A percentile compares a stretch with the other conserved stretches of the same genome.
phyloP scores from a whole-genome alignment of 768 basidiomycete genomes.

The Tylopilus subfusipes region DNA sequence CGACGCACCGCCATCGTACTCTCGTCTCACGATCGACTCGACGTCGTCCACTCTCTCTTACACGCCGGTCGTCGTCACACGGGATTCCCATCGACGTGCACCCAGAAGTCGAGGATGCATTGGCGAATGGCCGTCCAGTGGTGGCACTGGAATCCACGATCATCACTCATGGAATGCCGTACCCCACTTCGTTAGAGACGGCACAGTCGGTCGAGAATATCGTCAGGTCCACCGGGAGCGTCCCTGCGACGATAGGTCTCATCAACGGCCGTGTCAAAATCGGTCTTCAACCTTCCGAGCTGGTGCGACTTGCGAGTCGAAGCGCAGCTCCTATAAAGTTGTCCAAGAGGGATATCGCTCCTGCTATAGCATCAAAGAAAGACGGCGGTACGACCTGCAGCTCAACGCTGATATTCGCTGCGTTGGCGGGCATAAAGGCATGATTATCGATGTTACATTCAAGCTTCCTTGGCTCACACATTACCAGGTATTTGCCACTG shows the following conservation, averaged over 20 bases:
- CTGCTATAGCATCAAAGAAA: constrained; percentile 60
- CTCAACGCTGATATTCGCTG: constrained; percentile 69
- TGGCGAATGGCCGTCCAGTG: constrained; percentile 59
- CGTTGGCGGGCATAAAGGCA: constrained; percentile 84
- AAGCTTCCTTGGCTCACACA: constrained; percentile 2
- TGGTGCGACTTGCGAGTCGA: constrained; percentile 64
- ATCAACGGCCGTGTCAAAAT: constrained; percentile 83
- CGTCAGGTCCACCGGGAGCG: constrained; percentile 69
- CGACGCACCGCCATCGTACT: constrained; percentile 1
- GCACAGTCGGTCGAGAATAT: constrained; percentile 69
- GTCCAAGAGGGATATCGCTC: constrained; percentile 76
- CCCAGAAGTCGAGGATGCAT: constrained; percentile 81
- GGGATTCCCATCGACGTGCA: constrained; percentile 58
- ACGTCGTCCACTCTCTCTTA: constrained; percentile 2
- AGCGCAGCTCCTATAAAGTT: constrained; percentile 53
- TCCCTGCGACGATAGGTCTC: constrained; percentile 89
- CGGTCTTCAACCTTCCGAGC: constrained; percentile 62
- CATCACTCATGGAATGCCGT: constrained; percentile 89
- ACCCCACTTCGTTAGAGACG: constrained; percentile 70
- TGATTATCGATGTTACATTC: background rate
- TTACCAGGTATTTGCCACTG: constrained; percentile 80
- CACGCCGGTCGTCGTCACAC: background rate
- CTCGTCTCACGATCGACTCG: constrained; percentile 6
- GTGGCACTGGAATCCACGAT: constrained; percentile 93
- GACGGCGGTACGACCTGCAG: constrained; percentile 85